Percentiles rank a stretch among this genome's conserved stretches.
phyloP scores from a whole-genome alignment of 208 protist genomes.

The Crithidia bombi region DNA sequence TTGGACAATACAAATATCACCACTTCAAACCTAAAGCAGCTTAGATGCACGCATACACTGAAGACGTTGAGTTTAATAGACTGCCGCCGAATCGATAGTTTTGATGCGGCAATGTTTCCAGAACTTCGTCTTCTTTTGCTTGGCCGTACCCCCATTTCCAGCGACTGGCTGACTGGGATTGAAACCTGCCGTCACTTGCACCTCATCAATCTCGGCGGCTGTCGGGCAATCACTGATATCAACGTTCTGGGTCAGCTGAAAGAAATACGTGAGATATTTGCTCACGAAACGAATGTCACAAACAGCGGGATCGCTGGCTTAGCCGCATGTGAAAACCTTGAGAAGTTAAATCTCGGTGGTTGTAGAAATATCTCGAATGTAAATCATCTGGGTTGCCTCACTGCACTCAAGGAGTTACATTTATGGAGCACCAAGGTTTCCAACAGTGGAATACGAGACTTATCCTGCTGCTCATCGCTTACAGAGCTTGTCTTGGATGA shows the following conservation, averaged over 20 bases:
- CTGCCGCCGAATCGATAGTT: constrained; percentile 19
- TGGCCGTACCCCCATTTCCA: constrained; percentile 9
- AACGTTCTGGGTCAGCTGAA: constrained; percentile 14
- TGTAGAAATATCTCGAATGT: constrained; percentile 55
- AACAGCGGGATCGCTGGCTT: constrained; percentile 40
- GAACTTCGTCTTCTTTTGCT: constrained; percentile 22
- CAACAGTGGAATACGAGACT: constrained; percentile 38
- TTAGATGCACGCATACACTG: constrained; percentile 4
- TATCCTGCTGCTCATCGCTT: constrained; percentile 39
- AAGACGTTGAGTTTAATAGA: constrained; percentile 26
- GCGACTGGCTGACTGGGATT: neutral
- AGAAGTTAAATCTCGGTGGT: constrained; percentile 54
- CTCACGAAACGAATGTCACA: constrained; percentile 43
- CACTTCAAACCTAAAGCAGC: neutral
- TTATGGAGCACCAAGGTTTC: constrained; percentile 60
- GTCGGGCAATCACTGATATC: constrained; percentile 14
- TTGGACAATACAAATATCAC: constrained; percentile 29
- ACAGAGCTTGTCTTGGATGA: constrained; percentile 58
- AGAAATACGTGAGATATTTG: constrained; percentile 43
- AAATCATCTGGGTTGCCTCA: constrained; percentile 40
- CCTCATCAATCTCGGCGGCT: constrained; percentile 28
- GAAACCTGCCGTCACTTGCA: constrained; percentile 18
- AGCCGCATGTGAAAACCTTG: constrained; percentile 33
- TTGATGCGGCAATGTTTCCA: constrained; percentile 7
- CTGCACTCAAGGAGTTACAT: constrained; percentile 49